These are phyloP conservation scores for Globisporangium radiosum DNA, from an alignment of 352 stramenopile genomes.

Conservation along the genomic window DNA sequence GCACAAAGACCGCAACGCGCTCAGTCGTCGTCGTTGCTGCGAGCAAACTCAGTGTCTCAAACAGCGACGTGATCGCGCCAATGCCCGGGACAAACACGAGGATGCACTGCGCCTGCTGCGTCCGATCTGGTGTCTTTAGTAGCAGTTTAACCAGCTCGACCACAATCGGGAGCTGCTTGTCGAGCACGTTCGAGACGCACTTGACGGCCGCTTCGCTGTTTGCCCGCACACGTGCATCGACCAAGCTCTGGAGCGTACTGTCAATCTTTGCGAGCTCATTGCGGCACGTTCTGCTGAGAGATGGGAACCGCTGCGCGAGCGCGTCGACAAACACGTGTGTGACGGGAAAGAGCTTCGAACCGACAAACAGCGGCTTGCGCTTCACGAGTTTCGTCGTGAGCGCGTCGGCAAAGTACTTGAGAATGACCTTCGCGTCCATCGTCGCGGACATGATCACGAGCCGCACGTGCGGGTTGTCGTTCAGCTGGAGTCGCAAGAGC, in stretches of 20 bases:
- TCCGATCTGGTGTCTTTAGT: conserved; percentile 34
- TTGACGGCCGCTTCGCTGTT: conserved; percentile 44
- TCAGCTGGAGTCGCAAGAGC: conserved; percentile 80
- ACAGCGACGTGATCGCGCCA: conserved; percentile 89
- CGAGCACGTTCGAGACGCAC: conserved; percentile 53
- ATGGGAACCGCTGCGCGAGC: conserved; percentile 33
- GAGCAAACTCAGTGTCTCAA: conserved; percentile 58
- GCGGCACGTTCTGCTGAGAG: conserved; percentile 19
- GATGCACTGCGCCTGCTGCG: conserved; percentile 64
- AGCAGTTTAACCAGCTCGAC: conserved; percentile 50
- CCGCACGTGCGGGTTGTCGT: conserved; percentile 57
- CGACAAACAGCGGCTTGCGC: conserved; percentile 71
- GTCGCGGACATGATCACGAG: conserved; percentile 97
- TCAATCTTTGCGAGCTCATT: conserved; percentile 44
- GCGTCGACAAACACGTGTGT: conserved; percentile 61
- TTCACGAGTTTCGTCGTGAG: conserved; percentile 41
- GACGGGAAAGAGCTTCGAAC: conserved; percentile 73
- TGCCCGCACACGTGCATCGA: conserved; percentile 16
- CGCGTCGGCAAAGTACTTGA: conserved; percentile 78
- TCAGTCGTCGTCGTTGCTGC: conserved; percentile 13
- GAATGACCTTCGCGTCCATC: conserved; percentile 89
- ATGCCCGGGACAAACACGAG: conserved; percentile 95
- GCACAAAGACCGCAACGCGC: conserved; percentile 42
- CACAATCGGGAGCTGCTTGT: conserved; percentile 54
- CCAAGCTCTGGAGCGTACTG: conserved; percentile 30